phyloP scores from a whole-genome alignment of 306 rosid genomes.

The Glycine tomentella region DNA sequence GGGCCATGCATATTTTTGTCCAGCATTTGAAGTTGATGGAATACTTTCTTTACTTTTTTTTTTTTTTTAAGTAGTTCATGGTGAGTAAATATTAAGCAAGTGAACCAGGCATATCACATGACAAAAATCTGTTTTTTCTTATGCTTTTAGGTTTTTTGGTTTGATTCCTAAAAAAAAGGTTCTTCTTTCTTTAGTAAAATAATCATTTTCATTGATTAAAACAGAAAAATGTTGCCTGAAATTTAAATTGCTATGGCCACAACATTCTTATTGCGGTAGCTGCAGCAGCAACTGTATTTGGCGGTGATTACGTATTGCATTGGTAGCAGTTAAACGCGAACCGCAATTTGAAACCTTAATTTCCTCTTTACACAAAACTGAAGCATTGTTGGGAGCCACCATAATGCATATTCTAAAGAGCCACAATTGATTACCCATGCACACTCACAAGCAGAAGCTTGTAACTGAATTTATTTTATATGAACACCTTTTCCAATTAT shows the following conservation, averaged over 20 bases:
- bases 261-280: neutral
- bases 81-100: constrained; percentile 21
- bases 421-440: no score
- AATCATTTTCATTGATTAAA: neutral
- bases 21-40: constrained; percentile 19
- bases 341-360: neutral
- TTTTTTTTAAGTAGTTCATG: neutral
- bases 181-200: neutral
- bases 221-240: neutral
- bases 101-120: constrained; percentile 2
- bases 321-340: neutral
- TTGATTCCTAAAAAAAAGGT: neutral
- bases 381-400: neutral
- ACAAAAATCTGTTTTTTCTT: neutral
- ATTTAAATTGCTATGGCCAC: neutral
- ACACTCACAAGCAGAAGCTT: neutral
- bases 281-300: constrained; percentile 6
- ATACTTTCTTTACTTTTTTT: neutral
- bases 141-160: neutral
- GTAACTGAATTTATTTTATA: neutral
- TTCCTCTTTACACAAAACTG: neutral
- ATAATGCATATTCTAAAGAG: neutral
- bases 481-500: neutral
- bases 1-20: neutral
- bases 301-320: neutral